Evolutionary conservation across 1,284 basidiomycete genomes (phyloP), one percentile per base, ranked within the genome.

Genomic region (Moniliophthora roreri): DNA sequence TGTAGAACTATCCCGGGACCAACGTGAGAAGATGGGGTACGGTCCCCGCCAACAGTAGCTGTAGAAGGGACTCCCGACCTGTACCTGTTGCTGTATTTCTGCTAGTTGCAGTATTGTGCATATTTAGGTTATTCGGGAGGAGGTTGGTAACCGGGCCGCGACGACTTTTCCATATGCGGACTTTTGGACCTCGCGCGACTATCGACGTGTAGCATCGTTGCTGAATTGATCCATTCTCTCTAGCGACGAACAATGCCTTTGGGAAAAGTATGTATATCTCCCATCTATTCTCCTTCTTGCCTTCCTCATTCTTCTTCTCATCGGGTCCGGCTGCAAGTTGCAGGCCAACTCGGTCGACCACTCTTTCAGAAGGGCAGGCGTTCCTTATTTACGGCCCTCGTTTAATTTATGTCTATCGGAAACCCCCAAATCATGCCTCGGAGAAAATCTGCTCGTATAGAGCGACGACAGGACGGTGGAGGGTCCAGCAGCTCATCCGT

Each of bases 261-360:
- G 26, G 21, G 21, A 9, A 5, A 13, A 4, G 11, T 15, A 15
- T 5, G 16, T 32, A 26, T 32, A 46, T 26, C 23, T 5, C 23
- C 11, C 21, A 11, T 20, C 9, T 9, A 13, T 24, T 13, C 16
- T 46, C 44, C 21, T 26, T 46, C 44, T 46, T 26, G 28, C 28
- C n/a, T 32, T 18, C 15, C 11, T 28, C n/a, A 11, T 32, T 32
- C 10, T 24, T 32, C 26, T 46, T 28, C 44, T 32, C 26, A 28
- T 28, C 24, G n/a, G 44, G 13, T 46, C 26, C 24, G 44, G 44
- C 44, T 28, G 24, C 44, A 28, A 28, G 13, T 32, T 46, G 44
- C 44, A 26, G 44, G 44, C 24, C 44, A 46, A 11, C 44, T 46
- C 44, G 44, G 40, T 41, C 44, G 24, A 32, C 28, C 44, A n/a